Percentiles rank a stretch among this genome's conserved stretches.
Conservation (phyloP, 2,329 filamentous ascomycete species). For the Clarireedia sp. region DNA sequence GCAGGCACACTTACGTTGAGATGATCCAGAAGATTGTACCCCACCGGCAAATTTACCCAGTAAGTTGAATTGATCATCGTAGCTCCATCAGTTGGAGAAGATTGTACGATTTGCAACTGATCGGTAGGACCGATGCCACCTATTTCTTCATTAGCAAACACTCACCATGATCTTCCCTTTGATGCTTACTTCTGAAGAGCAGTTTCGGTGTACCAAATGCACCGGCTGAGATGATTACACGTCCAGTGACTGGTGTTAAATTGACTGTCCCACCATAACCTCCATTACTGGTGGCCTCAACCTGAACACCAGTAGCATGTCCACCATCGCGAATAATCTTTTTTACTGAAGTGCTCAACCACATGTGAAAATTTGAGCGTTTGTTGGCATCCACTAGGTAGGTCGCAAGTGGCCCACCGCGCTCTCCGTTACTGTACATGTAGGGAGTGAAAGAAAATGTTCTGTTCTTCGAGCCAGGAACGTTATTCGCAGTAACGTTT, state of each 20-base stretch:
- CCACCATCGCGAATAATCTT: slow-evolving; percentile 57
- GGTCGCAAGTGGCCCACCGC: slow-evolving; percentile 62
- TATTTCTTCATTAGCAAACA: background rate
- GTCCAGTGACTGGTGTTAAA: slow-evolving; percentile 49
- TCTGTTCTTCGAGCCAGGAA: slow-evolving; percentile 55
- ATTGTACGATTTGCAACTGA: slow-evolving; percentile 41
- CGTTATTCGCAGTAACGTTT: slow-evolving; percentile 49
- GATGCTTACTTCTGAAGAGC: slow-evolving; percentile 48
- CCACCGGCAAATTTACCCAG: slow-evolving; percentile 53
- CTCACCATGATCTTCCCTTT: background rate
- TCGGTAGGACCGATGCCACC: slow-evolving; percentile 45
- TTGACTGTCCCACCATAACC: slow-evolving; percentile 54
- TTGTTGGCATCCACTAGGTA: slow-evolving; percentile 57
- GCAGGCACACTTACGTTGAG: slow-evolving; percentile 36
- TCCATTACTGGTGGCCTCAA: slow-evolving; percentile 45
- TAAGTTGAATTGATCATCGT: slow-evolving; percentile 42
- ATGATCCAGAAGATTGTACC: slow-evolving; percentile 50
- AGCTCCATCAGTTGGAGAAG: slow-evolving; percentile 37
- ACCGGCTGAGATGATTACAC: slow-evolving; percentile 61
- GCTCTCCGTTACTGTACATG: slow-evolving; percentile 59
- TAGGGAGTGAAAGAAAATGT: slow-evolving; percentile 57
- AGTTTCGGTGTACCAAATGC: slow-evolving; percentile 55
- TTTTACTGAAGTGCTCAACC: slow-evolving; percentile 58
- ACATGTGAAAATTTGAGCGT: slow-evolving; percentile 58
- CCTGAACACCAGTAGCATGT: slow-evolving; percentile 58